These are phyloP conservation scores for Lithospermum erythrorhizon DNA, from an alignment of 257 asterid species.

Conservation along the genomic window DNA sequence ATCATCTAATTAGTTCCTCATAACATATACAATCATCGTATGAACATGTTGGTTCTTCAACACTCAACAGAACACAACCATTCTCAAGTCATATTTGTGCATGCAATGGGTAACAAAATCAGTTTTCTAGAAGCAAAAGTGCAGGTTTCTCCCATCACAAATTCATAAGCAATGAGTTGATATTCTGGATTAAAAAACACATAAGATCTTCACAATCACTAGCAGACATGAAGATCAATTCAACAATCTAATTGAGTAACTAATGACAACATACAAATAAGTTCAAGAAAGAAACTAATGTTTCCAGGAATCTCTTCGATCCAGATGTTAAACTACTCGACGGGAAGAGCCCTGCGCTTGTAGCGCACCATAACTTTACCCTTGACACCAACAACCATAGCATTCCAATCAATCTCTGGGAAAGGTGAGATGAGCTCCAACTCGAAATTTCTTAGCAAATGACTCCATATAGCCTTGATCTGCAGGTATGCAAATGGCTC, in stretches of 20 bases:
- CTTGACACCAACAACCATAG: constrained; percentile 51
- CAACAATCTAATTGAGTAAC: not conserved
- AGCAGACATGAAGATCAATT: not conserved
- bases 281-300: not conserved
- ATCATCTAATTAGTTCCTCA: too few relatives aligned
- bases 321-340: not conserved
- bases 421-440: constrained; percentile 40
- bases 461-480: constrained; percentile 95
- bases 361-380: constrained; percentile 34
- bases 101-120: too few relatives aligned
- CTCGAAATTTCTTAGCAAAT: constrained; percentile 75
- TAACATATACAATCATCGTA: too few relatives aligned
- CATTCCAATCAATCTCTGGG: constrained; percentile 53
- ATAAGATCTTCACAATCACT: not conserved
- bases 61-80: too few relatives aligned
- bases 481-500: constrained; percentile 96
- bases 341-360: constrained; percentile 19
- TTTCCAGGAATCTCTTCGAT: not conserved
- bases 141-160: not conserved
- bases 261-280: not conserved
- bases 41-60: too few relatives aligned
- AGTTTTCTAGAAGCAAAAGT: not conserved
- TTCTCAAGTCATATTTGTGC: too few relatives aligned
- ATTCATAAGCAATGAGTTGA: not conserved
- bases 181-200: not conserved